Conservation (phyloP, 805 yeast genomes). For the Barnettozyma salicaria region DNA sequence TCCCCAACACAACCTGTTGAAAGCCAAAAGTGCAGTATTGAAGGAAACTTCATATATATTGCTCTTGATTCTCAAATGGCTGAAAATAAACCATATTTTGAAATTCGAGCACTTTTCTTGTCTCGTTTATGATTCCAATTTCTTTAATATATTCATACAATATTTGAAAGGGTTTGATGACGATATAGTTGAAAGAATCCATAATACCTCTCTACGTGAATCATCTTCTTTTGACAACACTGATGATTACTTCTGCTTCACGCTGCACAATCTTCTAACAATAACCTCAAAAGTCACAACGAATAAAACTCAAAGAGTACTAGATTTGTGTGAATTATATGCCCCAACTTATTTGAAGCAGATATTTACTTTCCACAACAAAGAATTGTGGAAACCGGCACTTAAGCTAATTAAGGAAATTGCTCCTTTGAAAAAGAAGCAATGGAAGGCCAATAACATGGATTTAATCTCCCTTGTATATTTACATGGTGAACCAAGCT, state of each 20-base stretch:
- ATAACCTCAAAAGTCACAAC: conserved; percentile 53
- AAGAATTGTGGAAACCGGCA: conserved; percentile 59
- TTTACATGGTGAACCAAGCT: conserved; percentile 60
- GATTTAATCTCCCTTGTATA: conserved; percentile 85
- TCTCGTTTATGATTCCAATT: conserved; percentile 69
- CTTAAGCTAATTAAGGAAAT: conserved; percentile 70
- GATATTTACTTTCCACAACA: conserved; percentile 54
- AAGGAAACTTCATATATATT: conserved; percentile 54
- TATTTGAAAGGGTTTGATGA: conserved; percentile 18
- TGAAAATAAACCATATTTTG: conserved; percentile 67
- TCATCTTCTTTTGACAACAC: conserved; percentile 23
- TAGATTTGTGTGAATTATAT: conserved; percentile 53
- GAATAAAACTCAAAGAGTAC: conserved; percentile 67
- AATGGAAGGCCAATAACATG: conserved; percentile 93
- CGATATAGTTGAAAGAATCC: conserved; percentile 27
- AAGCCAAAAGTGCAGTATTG: conserved; percentile 57
- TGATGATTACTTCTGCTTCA: conserved; percentile 37
- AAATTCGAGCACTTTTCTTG: conserved; percentile 73
- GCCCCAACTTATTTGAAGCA: conserved; percentile 59
- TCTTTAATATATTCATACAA: conserved; percentile 22
- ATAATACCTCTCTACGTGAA: conserved; percentile 19
- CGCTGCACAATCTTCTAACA: conserved; percentile 45
- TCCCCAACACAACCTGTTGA: conserved; percentile 41
- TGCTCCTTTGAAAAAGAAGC: conserved; percentile 86
- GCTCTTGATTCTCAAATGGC: conserved; percentile 61